Evolutionary conservation across 2,329 filamentous ascomycete genomes (phyloP), one percentile per base, ranked within the genome.

Genomic region (Hypoxylon rubiginosum): DNA sequence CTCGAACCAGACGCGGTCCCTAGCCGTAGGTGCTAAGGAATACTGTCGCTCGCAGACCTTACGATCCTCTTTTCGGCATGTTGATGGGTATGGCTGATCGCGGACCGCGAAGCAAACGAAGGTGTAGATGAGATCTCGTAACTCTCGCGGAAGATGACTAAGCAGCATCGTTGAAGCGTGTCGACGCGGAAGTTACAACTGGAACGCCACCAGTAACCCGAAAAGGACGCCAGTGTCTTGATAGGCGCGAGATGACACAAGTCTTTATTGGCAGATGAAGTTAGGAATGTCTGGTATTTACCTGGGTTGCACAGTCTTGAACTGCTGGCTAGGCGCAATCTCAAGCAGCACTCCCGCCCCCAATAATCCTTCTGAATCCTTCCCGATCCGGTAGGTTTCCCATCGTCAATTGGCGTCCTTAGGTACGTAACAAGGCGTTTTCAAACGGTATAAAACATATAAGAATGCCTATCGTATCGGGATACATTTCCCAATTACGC

Each of bases 1-100:
- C 49, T 59, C 57, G 30, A 59, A 36, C 57, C 28, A 60, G 4
- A 60, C 49, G 30, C 50, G 26, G 28, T 60, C 30, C 19, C 34
- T 53, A 28, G 17, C 39, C 11, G 34, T n/a, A 8, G 24, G 48
- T 6, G 34, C 39, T 13, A 17, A 9, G 9, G 57, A 59, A 15
- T 36, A 30, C 28, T 34, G n/a, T 36, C 5, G 24, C 19, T 53
- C 41, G 10, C 13, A 48, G 10, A 19, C 36, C 21, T 9, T 36
- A 3, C 30, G 41, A 36, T 28, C 10, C 32, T 36, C 34, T 13
- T 36, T 36, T 15, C 11, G n/a, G 26, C 49, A 36, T 17, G 39
- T 59, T 45, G 57, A 51, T 8, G 30, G 49, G 19, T 36, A 11
- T 24, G 48, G 26, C 9, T 34, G 11, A 34, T 26, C 15, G 17